Conservation (phyloP, 83 land plant genomes). For the Thuja plicata region DNA sequence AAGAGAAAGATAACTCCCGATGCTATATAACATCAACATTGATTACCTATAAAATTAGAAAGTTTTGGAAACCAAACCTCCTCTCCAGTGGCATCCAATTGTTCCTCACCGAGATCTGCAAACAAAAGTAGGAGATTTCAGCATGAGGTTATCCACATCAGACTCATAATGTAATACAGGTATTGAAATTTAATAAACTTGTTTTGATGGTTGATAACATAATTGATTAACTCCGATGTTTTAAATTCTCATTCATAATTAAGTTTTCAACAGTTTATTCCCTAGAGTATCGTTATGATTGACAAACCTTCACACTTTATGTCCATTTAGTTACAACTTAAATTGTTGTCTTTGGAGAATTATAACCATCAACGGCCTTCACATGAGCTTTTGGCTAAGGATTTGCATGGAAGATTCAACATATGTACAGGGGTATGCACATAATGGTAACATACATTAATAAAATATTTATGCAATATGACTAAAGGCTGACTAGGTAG, state of each 20-base stretch:
- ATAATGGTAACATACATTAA: neutral
- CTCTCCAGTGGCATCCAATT: too few species aligned
- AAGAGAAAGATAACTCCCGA: too few species aligned
- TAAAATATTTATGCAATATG: neutral
- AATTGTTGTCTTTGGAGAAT: constrained; percentile 49
- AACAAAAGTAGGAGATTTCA: too few species aligned
- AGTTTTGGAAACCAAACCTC: too few species aligned
- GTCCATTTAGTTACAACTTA: neutral
- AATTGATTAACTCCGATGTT: neutral
- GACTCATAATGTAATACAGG: too few species aligned
- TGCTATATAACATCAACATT: too few species aligned
- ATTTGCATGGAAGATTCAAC: constrained; percentile 92
- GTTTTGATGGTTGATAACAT: neutral
- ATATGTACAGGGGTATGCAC: constrained; percentile 80
- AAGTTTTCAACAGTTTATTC: neutral
- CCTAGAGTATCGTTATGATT: neutral
- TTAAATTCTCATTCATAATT: neutral
- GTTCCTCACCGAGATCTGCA: too few species aligned
- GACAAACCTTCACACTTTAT: neutral
- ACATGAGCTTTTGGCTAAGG: constrained; percentile 93
- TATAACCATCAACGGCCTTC: constrained; percentile 84
- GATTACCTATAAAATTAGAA: too few species aligned
- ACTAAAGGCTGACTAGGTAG: neutral
- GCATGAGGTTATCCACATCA: too few species aligned
- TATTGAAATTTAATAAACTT: too few species aligned